Evolutionary conservation across 2,329 filamentous ascomycete species (phyloP).

Genomic region (Ophiocordyceps australis): DNA sequence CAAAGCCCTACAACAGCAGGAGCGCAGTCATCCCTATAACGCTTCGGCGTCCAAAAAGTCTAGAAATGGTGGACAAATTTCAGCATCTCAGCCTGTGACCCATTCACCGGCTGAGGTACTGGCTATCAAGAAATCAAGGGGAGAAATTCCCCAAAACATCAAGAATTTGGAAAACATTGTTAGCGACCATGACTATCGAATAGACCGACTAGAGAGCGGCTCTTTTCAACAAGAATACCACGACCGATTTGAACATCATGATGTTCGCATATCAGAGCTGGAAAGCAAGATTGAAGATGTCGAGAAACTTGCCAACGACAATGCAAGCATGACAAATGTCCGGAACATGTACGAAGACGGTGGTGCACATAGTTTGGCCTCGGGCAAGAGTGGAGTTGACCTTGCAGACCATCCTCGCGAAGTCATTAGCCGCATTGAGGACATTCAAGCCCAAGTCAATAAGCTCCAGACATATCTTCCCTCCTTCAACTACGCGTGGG

Average conservation of each 20-base stretch:
- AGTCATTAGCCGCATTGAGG: constrained; percentile 29
- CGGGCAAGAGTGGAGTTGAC: constrained; percentile 22
- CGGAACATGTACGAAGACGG: constrained; percentile 18
- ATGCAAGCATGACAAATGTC: constrained; percentile 19
- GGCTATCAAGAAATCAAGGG: too few relatives aligned
- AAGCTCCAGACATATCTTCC: constrained; percentile 43
- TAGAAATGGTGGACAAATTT: too few relatives aligned
- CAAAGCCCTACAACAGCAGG: too few relatives aligned
- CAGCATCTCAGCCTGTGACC: too few relatives aligned
- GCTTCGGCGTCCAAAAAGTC: too few relatives aligned
- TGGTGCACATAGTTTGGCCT: constrained; percentile 26
- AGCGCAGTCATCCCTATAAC: too few relatives aligned
- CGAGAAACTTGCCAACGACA: constrained; percentile 32
- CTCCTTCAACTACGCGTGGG: constrained; percentile 47
- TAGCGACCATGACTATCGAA: constrained; percentile 40
- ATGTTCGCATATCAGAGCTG: constrained; percentile 50
- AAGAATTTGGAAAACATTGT: constrained; percentile 32
- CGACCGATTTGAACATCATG: constrained; percentile 47
- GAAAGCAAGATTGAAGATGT: constrained; percentile 45
- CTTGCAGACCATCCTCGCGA: constrained; percentile 23
- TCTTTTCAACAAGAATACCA: constrained; percentile 57
- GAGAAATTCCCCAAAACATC: too few relatives aligned
- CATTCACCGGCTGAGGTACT: too few relatives aligned
- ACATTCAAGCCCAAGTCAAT: constrained; percentile 28
- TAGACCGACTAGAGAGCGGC: constrained; percentile 51